A percentile compares a stretch with the other conserved stretches of the same genome.
Evolutionary conservation across 2,329 filamentous ascomycete species (phyloP).

Genomic region (Coniochaeta sp.): DNA sequence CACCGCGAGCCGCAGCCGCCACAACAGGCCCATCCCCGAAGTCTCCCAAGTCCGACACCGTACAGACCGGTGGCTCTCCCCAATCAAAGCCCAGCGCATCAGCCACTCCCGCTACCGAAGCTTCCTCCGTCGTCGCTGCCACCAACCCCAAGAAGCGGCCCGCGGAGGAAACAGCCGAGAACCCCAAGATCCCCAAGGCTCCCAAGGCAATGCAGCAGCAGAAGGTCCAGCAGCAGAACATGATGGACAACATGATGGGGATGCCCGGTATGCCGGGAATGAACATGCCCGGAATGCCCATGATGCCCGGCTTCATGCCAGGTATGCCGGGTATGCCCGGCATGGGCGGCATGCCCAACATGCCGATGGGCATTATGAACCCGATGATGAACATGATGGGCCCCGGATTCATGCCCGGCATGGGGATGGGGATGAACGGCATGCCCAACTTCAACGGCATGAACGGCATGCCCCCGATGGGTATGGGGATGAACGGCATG

Average conservation of each 20-base stretch:
- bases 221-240: constrained; percentile 39
- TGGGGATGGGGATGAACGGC: constrained; percentile 17
- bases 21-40: constrained; percentile 15
- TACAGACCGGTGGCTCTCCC: constrained; percentile 21
- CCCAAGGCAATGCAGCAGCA: constrained; percentile 58
- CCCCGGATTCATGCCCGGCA: constrained; percentile 13
- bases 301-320: constrained; percentile 13
- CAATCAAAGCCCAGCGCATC: constrained; percentile 16
- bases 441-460: constrained; percentile 21
- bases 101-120: constrained; percentile 16
- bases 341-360: constrained; percentile 33
- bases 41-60: constrained; percentile 16
- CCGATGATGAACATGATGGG: constrained; percentile 17
- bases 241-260: constrained; percentile 33
- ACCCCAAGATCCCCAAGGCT: constrained; percentile 57
- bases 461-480: no score
- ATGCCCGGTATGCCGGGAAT: constrained; percentile 25
- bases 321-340: constrained; percentile 26
- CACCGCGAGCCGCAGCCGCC: constrained; percentile 19
- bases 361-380: constrained; percentile 22
- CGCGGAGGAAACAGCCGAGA: constrained; percentile 64
- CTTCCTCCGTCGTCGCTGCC: constrained; percentile 17
- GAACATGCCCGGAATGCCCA: constrained; percentile 28
- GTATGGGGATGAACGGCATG: constrained; percentile 30
- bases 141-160: constrained; percentile 75